Evolutionary conservation across 768 basidiomycete species (phyloP).

Genomic region (Boletales sp.): DNA sequence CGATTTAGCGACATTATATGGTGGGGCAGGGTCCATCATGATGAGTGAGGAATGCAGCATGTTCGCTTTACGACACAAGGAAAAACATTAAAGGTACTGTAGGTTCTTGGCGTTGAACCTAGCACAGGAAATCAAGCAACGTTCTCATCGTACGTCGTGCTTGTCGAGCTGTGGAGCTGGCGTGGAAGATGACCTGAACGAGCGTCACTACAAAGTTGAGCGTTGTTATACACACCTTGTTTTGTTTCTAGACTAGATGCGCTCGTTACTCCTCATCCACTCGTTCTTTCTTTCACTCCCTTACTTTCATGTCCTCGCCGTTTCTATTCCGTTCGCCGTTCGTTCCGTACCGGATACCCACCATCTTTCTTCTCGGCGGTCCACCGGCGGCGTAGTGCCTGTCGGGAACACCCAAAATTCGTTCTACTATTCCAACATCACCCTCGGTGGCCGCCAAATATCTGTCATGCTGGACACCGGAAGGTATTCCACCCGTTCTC

Average conservation of each 20-base stretch:
- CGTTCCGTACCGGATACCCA: constrained; percentile 7
- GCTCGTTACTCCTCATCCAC: constrained; percentile 12
- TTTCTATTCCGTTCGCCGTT: constrained; percentile 31
- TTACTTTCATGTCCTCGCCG: constrained; percentile 22
- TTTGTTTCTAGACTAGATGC: too few relatives aligned
- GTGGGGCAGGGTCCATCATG: not conserved
- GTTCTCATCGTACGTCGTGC: too few relatives aligned
- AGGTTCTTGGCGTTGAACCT: too few relatives aligned
- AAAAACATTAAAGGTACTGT: too few relatives aligned
- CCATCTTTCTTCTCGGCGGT: constrained; percentile 21
- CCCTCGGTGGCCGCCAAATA: constrained; percentile 54
- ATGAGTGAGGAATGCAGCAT: too few relatives aligned
- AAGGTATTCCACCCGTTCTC: constrained; percentile 42
- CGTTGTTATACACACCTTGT: too few relatives aligned
- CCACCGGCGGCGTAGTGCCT: constrained; percentile 32
- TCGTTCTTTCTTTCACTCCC: constrained; percentile 17
- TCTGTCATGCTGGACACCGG: constrained; percentile 74
- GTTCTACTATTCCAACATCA: constrained; percentile 71
- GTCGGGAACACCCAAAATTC: constrained; percentile 67
- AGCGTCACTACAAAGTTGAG: too few relatives aligned
- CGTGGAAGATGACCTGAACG: too few relatives aligned
- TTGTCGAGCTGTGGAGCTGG: too few relatives aligned
- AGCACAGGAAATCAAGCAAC: too few relatives aligned
- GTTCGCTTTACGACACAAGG: too few relatives aligned
- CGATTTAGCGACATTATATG: constrained; percentile 3